phyloP scores from a whole-genome alignment of 768 basidiomycete genomes.

The Psilocybe azurescens region DNA sequence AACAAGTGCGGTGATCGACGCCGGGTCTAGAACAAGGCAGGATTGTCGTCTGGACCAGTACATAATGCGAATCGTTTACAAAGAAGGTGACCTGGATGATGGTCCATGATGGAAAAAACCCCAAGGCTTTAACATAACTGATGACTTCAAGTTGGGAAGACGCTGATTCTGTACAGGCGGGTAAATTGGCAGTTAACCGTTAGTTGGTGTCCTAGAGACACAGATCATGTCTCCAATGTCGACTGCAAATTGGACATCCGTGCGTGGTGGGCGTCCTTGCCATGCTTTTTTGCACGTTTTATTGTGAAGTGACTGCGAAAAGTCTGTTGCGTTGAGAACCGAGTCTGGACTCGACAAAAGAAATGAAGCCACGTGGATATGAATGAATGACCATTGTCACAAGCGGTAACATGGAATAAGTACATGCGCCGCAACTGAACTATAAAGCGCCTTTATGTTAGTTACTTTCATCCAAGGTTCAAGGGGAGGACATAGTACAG shows the following conservation, averaged over 20 bases:
- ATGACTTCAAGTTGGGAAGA: background rate
- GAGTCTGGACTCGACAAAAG: background rate
- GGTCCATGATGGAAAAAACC: background rate
- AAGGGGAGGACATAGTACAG: background rate
- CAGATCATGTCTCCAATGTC: background rate
- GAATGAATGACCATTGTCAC: background rate
- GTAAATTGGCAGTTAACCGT: background rate
- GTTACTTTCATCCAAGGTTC: background rate
- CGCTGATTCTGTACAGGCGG: background rate
- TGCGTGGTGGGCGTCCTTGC: background rate
- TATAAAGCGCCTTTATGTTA: background rate
- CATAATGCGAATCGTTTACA: too few relatives aligned
- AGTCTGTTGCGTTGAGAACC: slow-evolving; percentile 5
- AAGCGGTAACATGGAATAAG: background rate
- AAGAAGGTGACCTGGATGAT: too few relatives aligned
- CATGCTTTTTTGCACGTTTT: background rate
- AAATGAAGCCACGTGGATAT: background rate
- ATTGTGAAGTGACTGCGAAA: background rate
- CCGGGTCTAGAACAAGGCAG: background rate
- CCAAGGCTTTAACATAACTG: background rate
- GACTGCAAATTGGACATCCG: background rate
- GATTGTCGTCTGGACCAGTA: too few relatives aligned
- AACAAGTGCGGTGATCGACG: background rate
- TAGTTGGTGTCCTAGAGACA: background rate
- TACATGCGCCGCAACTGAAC: background rate